Percentiles rank a stretch among this genome's conserved stretches.
Evolutionary conservation across 1,284 basidiomycete species (phyloP).

Genomic region (Coriolopsis trogii): DNA sequence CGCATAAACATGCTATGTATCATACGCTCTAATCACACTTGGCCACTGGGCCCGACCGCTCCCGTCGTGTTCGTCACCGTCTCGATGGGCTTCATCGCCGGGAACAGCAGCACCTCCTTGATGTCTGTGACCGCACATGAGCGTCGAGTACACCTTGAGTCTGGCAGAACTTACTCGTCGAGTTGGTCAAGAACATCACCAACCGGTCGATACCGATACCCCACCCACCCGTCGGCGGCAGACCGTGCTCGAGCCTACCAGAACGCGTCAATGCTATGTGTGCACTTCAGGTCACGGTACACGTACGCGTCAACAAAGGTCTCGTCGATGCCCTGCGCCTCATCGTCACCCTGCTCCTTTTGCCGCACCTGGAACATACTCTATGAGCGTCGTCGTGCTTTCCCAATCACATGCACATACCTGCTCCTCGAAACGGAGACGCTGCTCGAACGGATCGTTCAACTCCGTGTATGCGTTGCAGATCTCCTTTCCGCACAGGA

Average conservation of each 20-base stretch:
- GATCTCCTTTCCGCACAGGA: conserved; percentile 98
- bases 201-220: conserved; percentile 93
- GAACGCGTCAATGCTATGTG: conserved; percentile 12
- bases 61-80: conserved; percentile 37
- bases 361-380: conserved; percentile 49
- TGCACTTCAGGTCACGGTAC: neutral
- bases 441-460: conserved; percentile 97
- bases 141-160: conserved; percentile 20
- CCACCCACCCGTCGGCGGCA: conserved; percentile 98
- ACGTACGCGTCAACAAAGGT: conserved; percentile 90
- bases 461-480: conserved; percentile 99
- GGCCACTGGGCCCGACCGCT: conserved; percentile 34
- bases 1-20: neutral
- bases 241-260: conserved; percentile 89
- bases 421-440: conserved; percentile 96
- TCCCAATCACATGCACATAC: conserved; percentile 33
- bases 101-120: conserved; percentile 90
- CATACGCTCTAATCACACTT: conserved; percentile 28
- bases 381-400: neutral
- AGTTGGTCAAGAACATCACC: conserved; percentile 96
- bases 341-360: conserved; percentile 97
- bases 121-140: conserved; percentile 59
- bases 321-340: conserved; percentile 97
- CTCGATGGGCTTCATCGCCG: conserved; percentile 86
- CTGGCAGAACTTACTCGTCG: conserved; percentile 64